Base-by-base conservation (phyloP, 345 rosid species). In the Jatropha curcas region DNA sequence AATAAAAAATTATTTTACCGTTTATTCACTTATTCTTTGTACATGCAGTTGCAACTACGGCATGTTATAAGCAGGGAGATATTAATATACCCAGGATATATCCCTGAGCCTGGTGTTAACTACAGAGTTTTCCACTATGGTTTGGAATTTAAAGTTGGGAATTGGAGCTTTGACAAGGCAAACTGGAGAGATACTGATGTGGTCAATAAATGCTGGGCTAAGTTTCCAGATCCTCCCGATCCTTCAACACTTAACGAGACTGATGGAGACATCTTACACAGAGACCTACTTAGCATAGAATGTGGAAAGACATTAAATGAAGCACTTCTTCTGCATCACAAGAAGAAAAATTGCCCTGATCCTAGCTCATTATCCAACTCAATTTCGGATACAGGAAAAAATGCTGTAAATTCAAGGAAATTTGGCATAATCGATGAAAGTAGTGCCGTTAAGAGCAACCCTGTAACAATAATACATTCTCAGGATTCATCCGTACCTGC, bases 151-250 rank as follows among this genome's bases (percentile, higher is more conserved):
- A 80, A 76, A 76, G 97, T 92, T 19, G 98, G 97, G 66, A 88
- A 88, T 28, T 95, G 98, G 98, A 95, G 98, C 84, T 95, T 95
- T 63, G 98, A 95, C 69, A 95, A 92, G 84, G 99, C 99, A 17
- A 88, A 90, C 0, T 92, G 94, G 97, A 90, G 99, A 82, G 88
- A 88, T 64, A 75, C 70, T 1, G 98, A 91, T 60, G 31, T 92
- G 78, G 90, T 88, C 72, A 92, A 90, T 77, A 81, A 76, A 68
- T 95, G 99, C 78, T 88, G 98, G 97, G 88, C 88, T 70, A 89
- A 81, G 78, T 95, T 95, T 82, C 99, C 97, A 1, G 93, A 89
- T 74, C 97, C 97, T 17, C 99, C 99, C 2, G 83, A 75, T 65
- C 86, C 91, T 69, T 83, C 86, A 7, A 76, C 84, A 14, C 86